Percentiles rank a stretch among this genome's conserved stretches.
Evolutionary conservation across 1,139 yeast genomes (phyloP).

Genomic region (Meyerozyma athensensis): DNA sequence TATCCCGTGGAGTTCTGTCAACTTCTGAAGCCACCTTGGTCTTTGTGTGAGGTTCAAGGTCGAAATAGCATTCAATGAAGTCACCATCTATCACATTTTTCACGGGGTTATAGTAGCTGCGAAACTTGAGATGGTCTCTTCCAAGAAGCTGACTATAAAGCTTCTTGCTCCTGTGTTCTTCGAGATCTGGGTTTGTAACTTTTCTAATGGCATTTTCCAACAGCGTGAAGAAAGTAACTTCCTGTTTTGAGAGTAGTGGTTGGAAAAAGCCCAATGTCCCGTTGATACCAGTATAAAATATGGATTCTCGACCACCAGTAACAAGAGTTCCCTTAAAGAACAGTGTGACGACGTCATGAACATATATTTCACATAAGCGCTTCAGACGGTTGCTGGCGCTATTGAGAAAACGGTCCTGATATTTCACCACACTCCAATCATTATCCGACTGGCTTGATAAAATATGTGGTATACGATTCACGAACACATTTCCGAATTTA

Average conservation of each 20-base stretch:
- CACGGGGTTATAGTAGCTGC: constrained; percentile 77
- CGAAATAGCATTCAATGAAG: constrained; percentile 55
- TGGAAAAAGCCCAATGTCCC: constrained; percentile 75
- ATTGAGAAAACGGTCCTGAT: constrained; percentile 36
- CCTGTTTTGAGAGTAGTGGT: constrained; percentile 63
- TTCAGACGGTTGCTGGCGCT: constrained; percentile 54
- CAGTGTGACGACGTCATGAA: constrained; percentile 68
- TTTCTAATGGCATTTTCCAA: constrained; percentile 50
- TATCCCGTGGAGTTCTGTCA: constrained; percentile 54
- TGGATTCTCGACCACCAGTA: constrained; percentile 61
- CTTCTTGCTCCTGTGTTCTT: constrained; percentile 24
- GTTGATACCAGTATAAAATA: constrained; percentile 70
- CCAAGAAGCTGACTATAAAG: constrained; percentile 42
- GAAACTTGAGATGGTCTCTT: constrained; percentile 60
- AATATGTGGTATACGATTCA: constrained; percentile 53
- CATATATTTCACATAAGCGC: constrained; percentile 54
- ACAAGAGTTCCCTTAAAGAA: constrained; percentile 51
- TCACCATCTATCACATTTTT: constrained; percentile 86
- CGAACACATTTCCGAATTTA: constrained; percentile 75
- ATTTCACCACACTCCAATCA: constrained; percentile 43
- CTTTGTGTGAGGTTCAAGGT: constrained; percentile 35
- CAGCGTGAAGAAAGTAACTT: constrained; percentile 53
- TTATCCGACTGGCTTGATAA: constrained; percentile 44
- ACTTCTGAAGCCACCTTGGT: constrained; percentile 47
- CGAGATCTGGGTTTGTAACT: constrained; percentile 23